Evolutionary conservation across 768 basidiomycete species (phyloP).

Genomic region (Postia placenta): DNA sequence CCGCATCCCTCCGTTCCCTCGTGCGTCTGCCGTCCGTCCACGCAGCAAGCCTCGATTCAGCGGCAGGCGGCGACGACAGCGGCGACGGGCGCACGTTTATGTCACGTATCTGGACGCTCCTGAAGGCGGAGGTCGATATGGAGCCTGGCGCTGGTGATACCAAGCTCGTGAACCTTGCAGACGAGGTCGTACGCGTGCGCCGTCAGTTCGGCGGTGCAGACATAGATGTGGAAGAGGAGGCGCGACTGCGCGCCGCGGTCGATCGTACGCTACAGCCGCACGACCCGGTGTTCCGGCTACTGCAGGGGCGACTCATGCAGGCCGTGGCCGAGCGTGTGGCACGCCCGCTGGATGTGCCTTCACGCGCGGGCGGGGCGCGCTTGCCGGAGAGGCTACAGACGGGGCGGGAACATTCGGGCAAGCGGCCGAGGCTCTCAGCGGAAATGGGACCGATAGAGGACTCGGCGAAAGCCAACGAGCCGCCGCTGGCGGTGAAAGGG

Average conservation of each 20-base stretch:
- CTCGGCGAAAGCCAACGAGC: constrained; percentile 1
- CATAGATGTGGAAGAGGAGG: constrained; percentile 39
- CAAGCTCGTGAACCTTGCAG: constrained; percentile 63
- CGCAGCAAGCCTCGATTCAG: not conserved
- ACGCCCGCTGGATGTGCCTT: not conserved
- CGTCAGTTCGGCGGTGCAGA: constrained; percentile 19
- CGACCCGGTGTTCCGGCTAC: constrained; percentile 62
- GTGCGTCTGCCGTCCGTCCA: constrained; percentile 35
- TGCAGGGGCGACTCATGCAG: constrained; percentile 51
- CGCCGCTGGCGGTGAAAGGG: constrained; percentile 41
- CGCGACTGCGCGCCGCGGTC: constrained; percentile 50
- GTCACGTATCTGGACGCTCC: constrained; percentile 58
- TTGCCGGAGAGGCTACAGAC: constrained; percentile 17
- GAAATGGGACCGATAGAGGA: constrained; percentile 5
- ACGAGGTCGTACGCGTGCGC: constrained; percentile 61
- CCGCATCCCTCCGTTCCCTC: constrained; percentile 54
- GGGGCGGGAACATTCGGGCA: constrained; percentile 12
- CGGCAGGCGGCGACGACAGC: constrained; percentile 1
- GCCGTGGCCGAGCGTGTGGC: constrained; percentile 29
- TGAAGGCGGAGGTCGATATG: constrained; percentile 49
- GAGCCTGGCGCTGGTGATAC: constrained; percentile 32
- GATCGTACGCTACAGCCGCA: constrained; percentile 52
- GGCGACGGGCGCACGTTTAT: constrained; percentile 33
- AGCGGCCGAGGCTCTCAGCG: constrained; percentile 9
- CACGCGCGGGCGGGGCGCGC: not conserved